Base-by-base conservation (phyloP, 768 basidiomycete species). In the Guyanaporus albipodus region DNA sequence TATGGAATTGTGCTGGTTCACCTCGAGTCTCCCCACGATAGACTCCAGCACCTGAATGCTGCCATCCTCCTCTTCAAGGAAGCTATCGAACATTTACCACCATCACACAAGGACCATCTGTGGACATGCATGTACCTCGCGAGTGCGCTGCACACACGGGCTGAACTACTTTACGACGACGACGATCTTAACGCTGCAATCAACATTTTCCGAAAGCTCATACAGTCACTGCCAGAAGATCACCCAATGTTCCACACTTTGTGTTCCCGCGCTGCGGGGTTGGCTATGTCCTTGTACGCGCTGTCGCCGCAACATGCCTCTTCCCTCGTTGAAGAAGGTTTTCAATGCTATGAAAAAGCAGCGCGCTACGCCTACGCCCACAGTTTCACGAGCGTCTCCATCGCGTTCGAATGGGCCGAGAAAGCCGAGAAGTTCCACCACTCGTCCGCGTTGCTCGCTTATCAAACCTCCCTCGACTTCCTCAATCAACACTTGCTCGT, bases 401-500 rank as follows among this genome's bases (percentile, higher is more conserved):
- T 10, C 8, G 53, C 52, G 5, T 32, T 65, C 18, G 33, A 47
- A 6, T 63, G 62, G 62, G 49, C 22, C 2, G 11, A 21, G 6
- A 0, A 1, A 1, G 63, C 63, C 1, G 42, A 55, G 12, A 15
- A 28, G 19, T 17, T 6, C 0, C 28, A 26, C 8, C 60, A 63
- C 42, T 21, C 47, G 1, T 63, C 63, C 1, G 50, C 45, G 41
- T 23, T 63, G 28, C 46, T 49, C 26, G 62, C 62, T 11, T 63
- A 65, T 36, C 49, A 48, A 44, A 48, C 49, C 2, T 49, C 46
- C 9, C 45, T 63, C 8, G n/a, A 6, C 10, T 48, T 38, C 8
- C 57, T 63, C 8, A 40, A 62, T 21, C 53, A 48, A 17, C 50
- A 62, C 34, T 27, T 63, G 0, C 46, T 62, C 26, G 24, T 35